Base-by-base conservation (phyloP, 164 flowering plant species). In the Chimonanthus salicifolius region DNA sequence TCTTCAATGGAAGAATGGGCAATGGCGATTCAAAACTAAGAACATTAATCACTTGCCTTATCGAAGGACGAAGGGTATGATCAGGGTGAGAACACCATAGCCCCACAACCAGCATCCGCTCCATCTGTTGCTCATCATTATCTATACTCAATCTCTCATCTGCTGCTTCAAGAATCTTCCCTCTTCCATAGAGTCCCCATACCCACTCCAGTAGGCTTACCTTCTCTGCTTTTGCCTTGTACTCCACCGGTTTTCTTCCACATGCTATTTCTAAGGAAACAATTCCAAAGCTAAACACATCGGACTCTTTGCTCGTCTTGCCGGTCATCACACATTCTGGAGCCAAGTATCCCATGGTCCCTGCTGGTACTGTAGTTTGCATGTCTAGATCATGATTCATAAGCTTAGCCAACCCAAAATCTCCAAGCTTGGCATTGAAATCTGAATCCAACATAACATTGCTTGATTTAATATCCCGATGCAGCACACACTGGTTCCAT, bases 341-440 rank as follows among this genome's bases (percentile, higher is more conserved):
- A 3, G 87, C 88, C 84, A 87, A 74, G 78, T 87, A 87, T 18
- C 90, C 88, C 50, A 80, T 45, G 2, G 91, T 88, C 44, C 89
- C 86, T 4, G 87, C 89, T 51, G 84, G 50, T 11, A 79, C 82
- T 2, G 88, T 83, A 75, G 46, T 72, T 11, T 49, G 51, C 9
- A 68, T 18, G 7, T 58, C 75, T 4, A 49, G 62, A 10, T 66
- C 75, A 16, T 73, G 75, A 18, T 73, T 62, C 15, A 73, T 18
- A 15, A 65, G 49, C 68, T 11, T 64, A 11, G 70, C 70, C 43
- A 73, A 44, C 13, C 62, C 75, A 16, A 73, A 73, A 44, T 65
- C 70, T 5, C 75, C 70, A 4, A 73, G 70, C 49, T 73, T 72
- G 5, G 76, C 47, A 58, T 74, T 74, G 54, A 74, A 74, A 6